phyloP scores from a whole-genome alignment of 345 rosid genomes.

The Firmiana major region DNA sequence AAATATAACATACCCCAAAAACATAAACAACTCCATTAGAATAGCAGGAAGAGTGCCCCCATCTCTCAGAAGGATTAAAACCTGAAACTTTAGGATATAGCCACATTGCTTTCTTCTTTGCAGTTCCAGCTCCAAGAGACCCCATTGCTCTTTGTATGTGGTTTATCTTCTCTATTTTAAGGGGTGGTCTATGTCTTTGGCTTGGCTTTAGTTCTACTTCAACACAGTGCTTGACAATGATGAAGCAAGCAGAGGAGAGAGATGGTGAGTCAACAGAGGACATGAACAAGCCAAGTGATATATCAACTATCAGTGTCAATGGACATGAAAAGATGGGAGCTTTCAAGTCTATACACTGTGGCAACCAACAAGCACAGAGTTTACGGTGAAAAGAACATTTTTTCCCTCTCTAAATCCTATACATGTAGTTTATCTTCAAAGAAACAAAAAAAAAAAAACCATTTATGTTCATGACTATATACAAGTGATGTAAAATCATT shows the following conservation, averaged over 20 bases:
- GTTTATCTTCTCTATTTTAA: neutral
- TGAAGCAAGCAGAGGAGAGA: constrained; percentile 19
- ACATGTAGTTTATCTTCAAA: neutral
- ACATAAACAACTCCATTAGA: constrained; percentile 56
- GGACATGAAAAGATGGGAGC: constrained; percentile 89
- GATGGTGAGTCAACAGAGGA: constrained; percentile 38
- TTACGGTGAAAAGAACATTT: constrained; percentile 29
- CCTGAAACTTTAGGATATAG: constrained; percentile 54
- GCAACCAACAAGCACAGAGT: constrained; percentile 45
- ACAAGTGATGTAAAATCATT: constrained; percentile 30
- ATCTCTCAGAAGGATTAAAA: constrained; percentile 65
- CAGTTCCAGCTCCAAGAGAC: constrained; percentile 37
- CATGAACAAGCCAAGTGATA: constrained; percentile 47
- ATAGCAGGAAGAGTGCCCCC: constrained; percentile 80
- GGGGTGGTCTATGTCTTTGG: neutral
- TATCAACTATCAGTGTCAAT: constrained; percentile 72
- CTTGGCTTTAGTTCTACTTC: constrained; percentile 3
- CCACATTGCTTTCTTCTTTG: constrained; percentile 67
- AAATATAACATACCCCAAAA: constrained; percentile 50
- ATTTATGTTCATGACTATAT: neutral
- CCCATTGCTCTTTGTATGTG: constrained; percentile 28
- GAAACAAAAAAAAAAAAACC: neutral
- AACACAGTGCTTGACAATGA: constrained; percentile 26
- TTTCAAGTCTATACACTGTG: constrained; percentile 75
- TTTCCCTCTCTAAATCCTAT: neutral